A percentile compares a stretch with the other conserved stretches of the same genome.
These are phyloP conservation scores for Tolypocladium guangdongense DNA, from an alignment of 2,329 filamentous ascomycete species.

Conservation along the genomic window DNA sequence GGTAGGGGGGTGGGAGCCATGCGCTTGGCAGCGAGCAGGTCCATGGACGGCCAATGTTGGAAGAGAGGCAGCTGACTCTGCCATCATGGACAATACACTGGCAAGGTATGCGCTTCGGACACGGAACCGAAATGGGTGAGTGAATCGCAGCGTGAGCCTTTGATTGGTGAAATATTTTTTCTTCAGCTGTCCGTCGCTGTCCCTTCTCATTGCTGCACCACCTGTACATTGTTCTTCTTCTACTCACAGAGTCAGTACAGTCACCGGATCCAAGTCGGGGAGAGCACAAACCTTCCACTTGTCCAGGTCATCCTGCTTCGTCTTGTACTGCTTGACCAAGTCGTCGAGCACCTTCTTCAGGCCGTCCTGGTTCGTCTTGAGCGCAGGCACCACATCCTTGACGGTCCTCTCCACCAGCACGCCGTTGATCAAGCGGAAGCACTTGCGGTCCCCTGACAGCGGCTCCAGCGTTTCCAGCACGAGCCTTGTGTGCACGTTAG, in stretches of 20 bases:
- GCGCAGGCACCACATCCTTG: conserved; percentile 78
- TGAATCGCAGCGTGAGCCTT: background rate
- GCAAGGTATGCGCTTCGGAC: background rate
- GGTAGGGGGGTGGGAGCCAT: background rate
- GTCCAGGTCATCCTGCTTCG: conserved; percentile 89
- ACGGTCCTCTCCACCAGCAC: conserved; percentile 92
- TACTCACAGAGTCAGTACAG: conserved; percentile 24
- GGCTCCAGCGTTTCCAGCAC: conserved; percentile 87
- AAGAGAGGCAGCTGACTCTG: background rate
- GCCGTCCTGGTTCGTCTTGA: conserved; percentile 90
- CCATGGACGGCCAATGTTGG: background rate
- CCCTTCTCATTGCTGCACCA: conserved; percentile 58
- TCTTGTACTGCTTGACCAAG: conserved; percentile 91
- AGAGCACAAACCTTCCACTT: conserved; percentile 77
- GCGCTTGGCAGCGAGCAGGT: background rate
- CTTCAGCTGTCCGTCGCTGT: conserved; percentile 4
- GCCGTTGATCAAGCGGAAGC: conserved; percentile 97
- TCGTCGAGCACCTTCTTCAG: conserved; percentile 91
- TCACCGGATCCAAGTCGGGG: conserved; percentile 1
- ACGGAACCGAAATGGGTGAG: background rate
- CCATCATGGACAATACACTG: background rate
- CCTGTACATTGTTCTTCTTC: conserved; percentile 86
- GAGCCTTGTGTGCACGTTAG: conserved; percentile 46
- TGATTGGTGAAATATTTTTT: background rate
- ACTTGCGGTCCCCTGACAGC: conserved; percentile 77